These are phyloP conservation scores for Diddensiella transvaalensis DNA, from an alignment of 805 yeast genomes.

Conservation along the genomic window DNA sequence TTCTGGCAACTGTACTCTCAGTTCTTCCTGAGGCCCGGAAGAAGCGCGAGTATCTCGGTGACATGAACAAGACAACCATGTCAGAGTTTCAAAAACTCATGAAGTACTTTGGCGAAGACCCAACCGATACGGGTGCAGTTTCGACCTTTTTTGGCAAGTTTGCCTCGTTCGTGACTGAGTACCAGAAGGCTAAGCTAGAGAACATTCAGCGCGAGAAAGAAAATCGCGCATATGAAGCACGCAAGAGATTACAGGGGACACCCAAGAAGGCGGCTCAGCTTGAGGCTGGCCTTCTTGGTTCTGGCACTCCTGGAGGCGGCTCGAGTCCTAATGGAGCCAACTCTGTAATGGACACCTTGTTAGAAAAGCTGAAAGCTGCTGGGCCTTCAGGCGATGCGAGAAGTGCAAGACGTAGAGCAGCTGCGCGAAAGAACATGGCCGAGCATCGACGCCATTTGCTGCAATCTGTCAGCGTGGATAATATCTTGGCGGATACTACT, in stretches of 20 bases:
- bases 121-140: constrained; percentile 61
- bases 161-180: constrained; percentile 73
- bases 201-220: constrained; percentile 82
- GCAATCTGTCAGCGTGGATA: constrained; percentile 20
- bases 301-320: constrained; percentile 10
- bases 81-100: constrained; percentile 67
- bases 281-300: constrained; percentile 21
- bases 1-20: constrained; percentile 57
- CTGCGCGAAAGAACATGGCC: constrained; percentile 60
- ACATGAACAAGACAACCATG: constrained; percentile 59
- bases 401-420: constrained; percentile 74
- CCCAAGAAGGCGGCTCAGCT: constrained; percentile 35
- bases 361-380: constrained; percentile 83
- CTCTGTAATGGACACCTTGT: constrained; percentile 76
- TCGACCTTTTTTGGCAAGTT: constrained; percentile 74
- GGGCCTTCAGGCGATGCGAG: constrained; percentile 78
- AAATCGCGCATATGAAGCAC: constrained; percentile 66
- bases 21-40: constrained; percentile 72
- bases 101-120: constrained; percentile 89
- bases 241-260: constrained; percentile 60
- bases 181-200: constrained; percentile 73
- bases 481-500: constrained; percentile 2
- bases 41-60: constrained; percentile 60
- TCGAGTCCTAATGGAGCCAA: constrained; percentile 30
- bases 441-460: constrained; percentile 35